phyloP scores from a whole-genome alignment of 2,329 filamentous ascomycete species.

The Lachnellula subtilissima region DNA sequence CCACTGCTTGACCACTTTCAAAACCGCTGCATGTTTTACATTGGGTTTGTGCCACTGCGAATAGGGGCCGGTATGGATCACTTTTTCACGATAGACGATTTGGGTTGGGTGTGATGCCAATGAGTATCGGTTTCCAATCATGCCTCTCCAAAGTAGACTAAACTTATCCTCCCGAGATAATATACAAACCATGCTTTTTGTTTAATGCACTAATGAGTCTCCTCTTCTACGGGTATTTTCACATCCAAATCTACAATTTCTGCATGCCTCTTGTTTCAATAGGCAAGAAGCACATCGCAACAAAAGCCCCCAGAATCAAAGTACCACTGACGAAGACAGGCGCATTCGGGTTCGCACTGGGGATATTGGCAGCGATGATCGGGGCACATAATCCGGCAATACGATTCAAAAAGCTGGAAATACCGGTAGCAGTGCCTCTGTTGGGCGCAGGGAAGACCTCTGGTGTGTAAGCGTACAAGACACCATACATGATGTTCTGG shows the following conservation, averaged over 20 bases:
- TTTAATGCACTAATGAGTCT: too few species aligned
- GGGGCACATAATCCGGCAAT: constrained; percentile 64
- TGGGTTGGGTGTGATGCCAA: too few species aligned
- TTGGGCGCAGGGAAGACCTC: constrained; percentile 72
- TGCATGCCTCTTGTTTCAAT: constrained; percentile 60
- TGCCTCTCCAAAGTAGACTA: too few species aligned
- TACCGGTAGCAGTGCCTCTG: constrained; percentile 66
- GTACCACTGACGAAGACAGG: constrained; percentile 54
- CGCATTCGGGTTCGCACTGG: constrained; percentile 41
- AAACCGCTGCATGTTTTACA: too few species aligned
- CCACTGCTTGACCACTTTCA: too few species aligned
- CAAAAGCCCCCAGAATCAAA: constrained; percentile 54
- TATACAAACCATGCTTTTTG: neutral
- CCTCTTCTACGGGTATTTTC: too few species aligned
- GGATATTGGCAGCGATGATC: constrained; percentile 54
- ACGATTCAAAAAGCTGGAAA: constrained; percentile 67
- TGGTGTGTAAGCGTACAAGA: constrained; percentile 71
- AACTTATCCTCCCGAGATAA: neutral
- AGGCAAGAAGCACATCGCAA: constrained; percentile 55
- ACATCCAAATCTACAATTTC: constrained; percentile 38
- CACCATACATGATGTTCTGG: constrained; percentile 74
- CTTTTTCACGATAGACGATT: too few species aligned
- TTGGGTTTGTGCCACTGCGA: too few species aligned
- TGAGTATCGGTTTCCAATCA: too few species aligned
- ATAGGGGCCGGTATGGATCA: too few species aligned